Conservation (phyloP, 2,329 filamentous ascomycete genomes). For the Ceratocystis ficicola region DNA sequence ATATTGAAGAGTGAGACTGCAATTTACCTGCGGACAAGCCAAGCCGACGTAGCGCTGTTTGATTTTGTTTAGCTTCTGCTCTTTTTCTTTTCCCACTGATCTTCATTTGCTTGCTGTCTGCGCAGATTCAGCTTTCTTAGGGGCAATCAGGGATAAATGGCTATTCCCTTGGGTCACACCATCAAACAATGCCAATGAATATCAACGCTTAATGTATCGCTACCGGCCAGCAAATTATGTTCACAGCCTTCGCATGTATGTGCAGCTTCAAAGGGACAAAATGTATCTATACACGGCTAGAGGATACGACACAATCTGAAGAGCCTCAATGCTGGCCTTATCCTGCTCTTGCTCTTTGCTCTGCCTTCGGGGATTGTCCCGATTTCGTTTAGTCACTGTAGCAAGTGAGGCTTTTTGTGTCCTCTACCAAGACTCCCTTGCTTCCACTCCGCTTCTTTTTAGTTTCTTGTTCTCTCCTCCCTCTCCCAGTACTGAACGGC, state of each 20-base stretch:
- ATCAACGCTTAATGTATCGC: too few relatives aligned
- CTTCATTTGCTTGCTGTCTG: background rate
- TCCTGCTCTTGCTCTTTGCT: background rate
- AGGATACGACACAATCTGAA: background rate
- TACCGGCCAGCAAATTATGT: background rate
- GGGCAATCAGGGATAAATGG: background rate
- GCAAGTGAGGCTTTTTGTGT: background rate
- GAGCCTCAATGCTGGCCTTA: background rate
- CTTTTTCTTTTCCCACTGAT: background rate
- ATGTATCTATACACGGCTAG: background rate
- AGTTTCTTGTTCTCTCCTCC: background rate
- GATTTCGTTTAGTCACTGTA: background rate
- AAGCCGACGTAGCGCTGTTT: too few relatives aligned
- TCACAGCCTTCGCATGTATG: background rate
- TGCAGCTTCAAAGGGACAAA: background rate
- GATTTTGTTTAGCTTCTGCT: background rate
- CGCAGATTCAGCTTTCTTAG: background rate
- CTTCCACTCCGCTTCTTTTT: background rate
- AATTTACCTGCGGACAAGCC: too few relatives aligned
- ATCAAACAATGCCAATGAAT: too few relatives aligned
- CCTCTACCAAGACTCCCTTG: background rate
- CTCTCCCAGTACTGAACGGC: background rate
- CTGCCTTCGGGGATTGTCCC: background rate
- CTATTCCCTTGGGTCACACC: too few relatives aligned
- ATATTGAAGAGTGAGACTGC: too few relatives aligned